Evolutionary conservation across 129 eudicot genomes (phyloP).

Genomic region (Tanacetum coccineum): DNA sequence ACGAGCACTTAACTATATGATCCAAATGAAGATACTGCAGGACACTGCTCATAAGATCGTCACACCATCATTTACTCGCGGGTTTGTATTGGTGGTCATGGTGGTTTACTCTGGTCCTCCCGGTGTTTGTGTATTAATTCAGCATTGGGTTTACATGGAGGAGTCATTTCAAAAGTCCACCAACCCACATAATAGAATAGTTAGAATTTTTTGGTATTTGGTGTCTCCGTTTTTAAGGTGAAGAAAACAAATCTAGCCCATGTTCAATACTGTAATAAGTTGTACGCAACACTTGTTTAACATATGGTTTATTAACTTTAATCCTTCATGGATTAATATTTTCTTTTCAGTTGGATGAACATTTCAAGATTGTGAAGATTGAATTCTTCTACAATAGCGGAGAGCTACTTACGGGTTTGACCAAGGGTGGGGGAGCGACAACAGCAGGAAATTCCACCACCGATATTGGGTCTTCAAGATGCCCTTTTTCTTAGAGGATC

Average conservation of each 20-base stretch:
- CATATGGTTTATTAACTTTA: background rate
- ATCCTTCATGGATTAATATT: background rate
- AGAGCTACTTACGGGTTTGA: slow-evolving; percentile 59
- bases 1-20: slow-evolving; percentile 36
- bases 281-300: background rate
- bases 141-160: slow-evolving; percentile 90
- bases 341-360: slow-evolving; percentile 53
- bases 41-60: slow-evolving; percentile 44
- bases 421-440: slow-evolving; percentile 32
- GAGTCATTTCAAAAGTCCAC: slow-evolving; percentile 72
- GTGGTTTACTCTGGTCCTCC: slow-evolving; percentile 89
- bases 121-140: slow-evolving; percentile 64
- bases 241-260: background rate
- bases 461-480: slow-evolving; percentile 32
- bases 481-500: slow-evolving; percentile 52
- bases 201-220: slow-evolving; percentile 67
- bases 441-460: slow-evolving; percentile 15
- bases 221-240: slow-evolving; percentile 51
- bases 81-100: slow-evolving; percentile 77
- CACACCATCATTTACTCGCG: slow-evolving; percentile 69
- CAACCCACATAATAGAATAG: slow-evolving; percentile 59
- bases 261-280: no score
- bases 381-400: slow-evolving; percentile 72
- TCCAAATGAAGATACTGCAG: slow-evolving; percentile 51
- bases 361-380: slow-evolving; percentile 53